Evolutionary conservation across 257 asterid genomes (phyloP), one percentile per base, ranked within the genome.

Genomic region (Forsythia suspensa): DNA sequence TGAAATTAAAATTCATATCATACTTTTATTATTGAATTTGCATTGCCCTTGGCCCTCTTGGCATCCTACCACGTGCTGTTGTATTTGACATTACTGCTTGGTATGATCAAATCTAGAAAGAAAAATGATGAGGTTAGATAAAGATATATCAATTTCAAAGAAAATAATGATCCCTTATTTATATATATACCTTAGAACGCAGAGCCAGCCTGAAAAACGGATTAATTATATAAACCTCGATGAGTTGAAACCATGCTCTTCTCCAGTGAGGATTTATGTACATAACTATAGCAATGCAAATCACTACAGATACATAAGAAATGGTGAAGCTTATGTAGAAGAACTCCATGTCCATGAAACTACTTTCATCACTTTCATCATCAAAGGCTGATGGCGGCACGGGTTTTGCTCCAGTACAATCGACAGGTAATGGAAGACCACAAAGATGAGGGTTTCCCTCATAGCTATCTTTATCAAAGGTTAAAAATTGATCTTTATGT

Each of bases 401-500:
- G 4, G 2, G 57, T 5, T 2, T 48, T 41, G 41, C 10, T 77
- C 16, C 4, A 21, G 5, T 48, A 3, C 80, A 48, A 1, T 34
- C 13, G 4, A 46, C 15, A 55, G 24, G 44, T 44, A 77, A 70
- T 36, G 76, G 76, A 48, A 15, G 44, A 10, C 70, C 80, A 77
- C 76, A 77, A 69, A 77, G 76, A 4, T 68, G 18, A 38, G 59
- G 76, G 69, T 77, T 77, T 43, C 71, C 80, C 57, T 70, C 36
- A 13, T 77, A 77, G 70, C 80, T 77, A 18, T 70, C 57, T 48
- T 69, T 38, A 42, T 77, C 70, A 24, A 77, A 77, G 8, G 80
- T 77, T 69, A 24, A 16, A 39, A 77, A 69, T 1, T 77, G 80
- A 68, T 2, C 80, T 46, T 77, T 38, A 3, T 57, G 41, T 69